Evolutionary conservation across 2,329 filamentous ascomycete genomes (phyloP).

Genomic region (Talaromyces marneffei): DNA sequence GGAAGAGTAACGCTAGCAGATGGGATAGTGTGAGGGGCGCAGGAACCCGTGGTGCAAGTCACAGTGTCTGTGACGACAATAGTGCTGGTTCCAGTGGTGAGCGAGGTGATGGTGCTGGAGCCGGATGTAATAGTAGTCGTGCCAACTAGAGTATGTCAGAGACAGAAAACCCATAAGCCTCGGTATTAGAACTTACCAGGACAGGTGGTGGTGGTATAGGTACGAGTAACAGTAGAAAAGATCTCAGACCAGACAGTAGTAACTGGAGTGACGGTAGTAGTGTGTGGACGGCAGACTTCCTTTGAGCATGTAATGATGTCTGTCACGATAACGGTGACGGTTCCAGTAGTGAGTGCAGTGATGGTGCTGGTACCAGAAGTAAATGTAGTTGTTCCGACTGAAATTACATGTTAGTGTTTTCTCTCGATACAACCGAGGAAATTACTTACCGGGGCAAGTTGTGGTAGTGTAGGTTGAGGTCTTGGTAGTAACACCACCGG

Average conservation of each 20-base stretch:
- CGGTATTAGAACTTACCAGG: conserved; percentile 6
- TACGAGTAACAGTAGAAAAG: conserved; percentile 8
- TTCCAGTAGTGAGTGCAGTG: conserved; percentile 11
- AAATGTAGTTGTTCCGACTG: conserved; percentile 8
- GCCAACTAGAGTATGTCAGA: conserved; percentile 1
- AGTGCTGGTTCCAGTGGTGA: conserved; percentile 10
- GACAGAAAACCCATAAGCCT: accelerated
- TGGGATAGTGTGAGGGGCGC: conserved; percentile 7
- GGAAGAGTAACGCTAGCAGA: neutral
- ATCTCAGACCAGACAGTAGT: conserved; percentile 3
- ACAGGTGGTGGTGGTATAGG: conserved; percentile 16
- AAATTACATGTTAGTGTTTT: neutral
- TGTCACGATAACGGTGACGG: conserved; percentile 7
- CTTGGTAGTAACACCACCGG: neutral
- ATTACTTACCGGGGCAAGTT: conserved; percentile 11
- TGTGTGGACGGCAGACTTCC: conserved; percentile 8
- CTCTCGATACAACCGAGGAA: too few species aligned
- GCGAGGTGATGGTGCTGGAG: conserved; percentile 7
- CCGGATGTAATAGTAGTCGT: conserved; percentile 12
- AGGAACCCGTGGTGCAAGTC: conserved; percentile 13
- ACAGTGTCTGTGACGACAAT: conserved; percentile 11
- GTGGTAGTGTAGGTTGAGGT: conserved; percentile 11
- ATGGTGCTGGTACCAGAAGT: conserved; percentile 11
- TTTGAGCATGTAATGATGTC: conserved; percentile 11
- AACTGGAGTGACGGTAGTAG: neutral